Evolutionary conservation across 257 asterid species (phyloP), one percentile per base, ranked within the genome.

Genomic region (Solanum microdontum): DNA sequence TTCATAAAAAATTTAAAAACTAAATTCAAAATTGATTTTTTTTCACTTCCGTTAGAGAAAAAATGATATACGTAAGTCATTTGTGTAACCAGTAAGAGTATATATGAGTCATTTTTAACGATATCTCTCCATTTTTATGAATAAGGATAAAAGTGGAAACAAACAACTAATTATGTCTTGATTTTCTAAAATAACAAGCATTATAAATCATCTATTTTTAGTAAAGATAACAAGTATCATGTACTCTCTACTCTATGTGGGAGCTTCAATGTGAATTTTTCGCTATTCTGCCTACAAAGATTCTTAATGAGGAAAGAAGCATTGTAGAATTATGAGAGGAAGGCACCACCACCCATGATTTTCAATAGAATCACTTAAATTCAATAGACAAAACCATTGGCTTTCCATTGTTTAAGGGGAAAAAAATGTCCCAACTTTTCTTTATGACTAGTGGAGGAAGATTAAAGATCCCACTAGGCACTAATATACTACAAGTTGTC

Each of bases 371-470:
- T 82, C 85, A 64, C 87, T 43, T 74, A 55, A 43, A 55, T 58
- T 55, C 68, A 73, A 43, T 74, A 88, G 85, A 89, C 89, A 77
- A 84, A 83, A 88, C 33, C 89, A 87, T 40, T 83, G 92, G 91
- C 66, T 87, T 88, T 88, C 90, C 88, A 85, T 88, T 88, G 89
- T 88, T 87, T 58, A 73, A 14, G 86, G 90, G 89, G 70, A 74
- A 85, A 48, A 82, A 64, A 32, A 77, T n/a, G 84, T 39, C 39
- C 68, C 39, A 80, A 45, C 84, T 28, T 80, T 28, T 80, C 90
- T 89, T 89, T 90, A 88, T 51, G 82, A 75, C 17, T 17, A 90
- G 94, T 93, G 95, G 94, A 88, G 91, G 91, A 85, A 45, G 79
- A 79, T 89, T 85, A 83, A 84, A 77, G 90, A 92, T 85, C 92